Base-by-base conservation (phyloP, 768 basidiomycete genomes). In the Trametes punicea region DNA sequence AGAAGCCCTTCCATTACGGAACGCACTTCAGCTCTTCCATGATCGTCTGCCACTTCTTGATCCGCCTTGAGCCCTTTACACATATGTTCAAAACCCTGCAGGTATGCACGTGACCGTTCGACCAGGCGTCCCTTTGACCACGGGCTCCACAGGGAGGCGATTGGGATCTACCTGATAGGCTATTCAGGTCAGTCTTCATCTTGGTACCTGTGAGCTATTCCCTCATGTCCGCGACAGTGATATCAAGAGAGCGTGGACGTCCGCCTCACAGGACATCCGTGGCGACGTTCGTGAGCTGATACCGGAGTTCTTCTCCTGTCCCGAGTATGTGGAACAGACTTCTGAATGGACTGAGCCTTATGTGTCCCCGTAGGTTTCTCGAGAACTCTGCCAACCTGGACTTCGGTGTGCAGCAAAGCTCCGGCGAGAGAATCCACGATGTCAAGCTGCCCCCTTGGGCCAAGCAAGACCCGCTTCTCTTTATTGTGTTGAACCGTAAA, bases 11-110 rank as follows among this genome's bases (percentile, higher is more conserved):
- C 70, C 90, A 93, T 65, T 93, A 92, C 59, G 90, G 95, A 39
- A 97, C 95, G 0, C 95, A 98, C 67, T 98, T 94, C 66, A 92
- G 90, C 66, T 95, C 93, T 9, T 95, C 93, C 2, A 97, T 97
- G 94, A 96, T 93, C 56, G 90, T 94, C 41, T 95, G 93, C 73
- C 93, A 96, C 62, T 97, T 90, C 73, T 73, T 96, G 63, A 95
- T 98, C 51, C 81, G 95, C 20, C 73, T 95, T 64, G 84, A 87
- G 13, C 95, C 95, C 0, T 98, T 89, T 68, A 95, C 93, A 23
- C 85, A 88, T 65, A 95, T 96, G 87, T 98, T 95, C 78, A 92
- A 94, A 73, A 92, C 90, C 2, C 71, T 97, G 29, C 84, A 85
- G 75, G 82, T 80, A 49, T 57, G 74, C 54, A 16, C 8, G 18